Evolutionary conservation across 768 basidiomycete genomes (phyloP), one percentile per base, ranked within the genome.

Genomic region (Mycena epipterygia): DNA sequence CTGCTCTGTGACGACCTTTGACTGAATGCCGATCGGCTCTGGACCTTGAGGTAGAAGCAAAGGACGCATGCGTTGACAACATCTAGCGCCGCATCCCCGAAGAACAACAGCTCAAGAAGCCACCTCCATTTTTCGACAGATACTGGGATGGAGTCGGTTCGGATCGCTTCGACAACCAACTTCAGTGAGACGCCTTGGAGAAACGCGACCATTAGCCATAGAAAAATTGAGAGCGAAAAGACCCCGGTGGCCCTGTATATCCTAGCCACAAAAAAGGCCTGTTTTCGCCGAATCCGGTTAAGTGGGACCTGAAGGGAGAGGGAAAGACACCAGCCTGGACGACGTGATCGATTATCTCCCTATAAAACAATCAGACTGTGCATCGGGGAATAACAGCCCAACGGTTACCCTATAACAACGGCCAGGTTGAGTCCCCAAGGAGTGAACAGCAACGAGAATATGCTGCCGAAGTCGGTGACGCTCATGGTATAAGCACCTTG

Each of bases 251-350:
- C 67, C 27, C 29, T 63, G 44, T 68, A 72, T 33, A 72, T 72
- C 21, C 63, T 63, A 16, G 63, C 37, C 17, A 72, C 71, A 33
- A 72, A 65, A 35, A 72, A 68, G 2, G 71, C 62, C 71, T 71
- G 32, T 27, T 32, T 51, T 16, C 16, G 12, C 48, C 19, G 30
- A 53, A 27, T 5, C 2, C 23, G 46, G 12, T 32, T 12, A 56
- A 58, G n/a, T 12, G 16, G 21, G 33, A 29, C 6, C 13, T 14
- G 9, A 16, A 29, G n/a, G 25, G 21, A 37, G n/a, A n/a, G n/a
- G 39, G 53, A n/a, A 35, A n/a, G 27, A 2, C 7, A 68, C 60
- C 16, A 12, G 35, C 70, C 66, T 67, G 70, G 13, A 67, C 65
- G 16, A 53, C 25, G 29, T 72, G 70, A 32, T 72, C 70, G 12